phyloP scores from a whole-genome alignment of 768 basidiomycete genomes.

The Boletus rufocinnamomeus region DNA sequence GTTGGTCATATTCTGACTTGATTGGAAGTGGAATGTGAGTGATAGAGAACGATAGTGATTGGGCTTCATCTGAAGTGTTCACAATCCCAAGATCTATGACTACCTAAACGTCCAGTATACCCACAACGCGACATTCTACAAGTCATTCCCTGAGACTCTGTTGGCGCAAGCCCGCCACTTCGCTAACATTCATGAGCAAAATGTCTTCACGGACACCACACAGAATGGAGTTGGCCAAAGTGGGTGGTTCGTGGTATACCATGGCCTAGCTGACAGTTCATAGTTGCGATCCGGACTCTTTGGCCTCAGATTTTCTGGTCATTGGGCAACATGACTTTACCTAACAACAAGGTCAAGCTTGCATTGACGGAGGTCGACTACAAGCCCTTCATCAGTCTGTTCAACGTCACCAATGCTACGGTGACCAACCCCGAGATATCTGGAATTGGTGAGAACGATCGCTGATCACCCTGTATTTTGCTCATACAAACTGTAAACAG shows the following conservation, averaged over 20 bases:
- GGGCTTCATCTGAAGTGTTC: not conserved
- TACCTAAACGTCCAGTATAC: conserved; percentile 72
- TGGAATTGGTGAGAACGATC: conserved; percentile 55
- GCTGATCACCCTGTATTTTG: not conserved
- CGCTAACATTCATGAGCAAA: conserved; percentile 77
- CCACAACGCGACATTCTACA: conserved; percentile 79
- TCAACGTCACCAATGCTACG: conserved; percentile 71
- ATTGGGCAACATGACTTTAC: conserved; percentile 73
- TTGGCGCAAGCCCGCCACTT: conserved; percentile 70
- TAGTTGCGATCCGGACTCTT: conserved; percentile 80
- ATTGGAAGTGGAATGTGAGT: conserved; percentile 71
- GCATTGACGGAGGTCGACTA: conserved; percentile 78
- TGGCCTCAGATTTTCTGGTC: conserved; percentile 69
- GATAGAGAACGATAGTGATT: not conserved
- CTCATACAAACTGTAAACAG: conserved; percentile 38
- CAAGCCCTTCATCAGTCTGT: conserved; percentile 86
- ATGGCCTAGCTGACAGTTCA: not conserved
- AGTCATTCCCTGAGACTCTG: conserved; percentile 67
- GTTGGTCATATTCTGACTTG: conserved; percentile 11
- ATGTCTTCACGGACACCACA: conserved; percentile 63
- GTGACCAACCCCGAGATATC: conserved; percentile 58
- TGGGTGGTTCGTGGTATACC: conserved; percentile 38
- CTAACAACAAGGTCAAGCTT: conserved; percentile 74
- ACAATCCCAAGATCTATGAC: conserved; percentile 60
- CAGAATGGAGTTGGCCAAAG: conserved; percentile 73